Evolutionary conservation across 192 early-diverging fungal species (phyloP), one percentile per base, ranked within the genome.

Genomic region (Dissophora ornata): DNA sequence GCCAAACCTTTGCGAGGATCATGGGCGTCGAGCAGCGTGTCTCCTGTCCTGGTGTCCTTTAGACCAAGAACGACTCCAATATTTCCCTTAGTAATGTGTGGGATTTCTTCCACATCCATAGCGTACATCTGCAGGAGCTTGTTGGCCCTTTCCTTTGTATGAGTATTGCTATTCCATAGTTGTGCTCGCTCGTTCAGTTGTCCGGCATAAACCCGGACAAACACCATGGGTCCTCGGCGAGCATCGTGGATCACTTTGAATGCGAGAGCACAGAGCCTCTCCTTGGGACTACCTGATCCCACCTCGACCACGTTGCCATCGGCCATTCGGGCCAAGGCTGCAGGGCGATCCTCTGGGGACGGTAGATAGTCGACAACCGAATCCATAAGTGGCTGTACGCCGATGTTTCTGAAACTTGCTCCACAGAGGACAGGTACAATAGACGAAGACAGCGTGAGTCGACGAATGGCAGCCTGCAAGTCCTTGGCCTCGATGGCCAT

Each of bases 121-220:
- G 93, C 97, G 62, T 98, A 96, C 91, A 97, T 93, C 57, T 94
- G 93, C 29, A 97, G 68, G 29, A 98, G 59, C 62, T 94, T 94
- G 29, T 86, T 89, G 16, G 88, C 94, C 16, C 94, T 82, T 69
- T 98, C 95, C 57, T 92, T 93, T 13, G 79, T 62, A 42, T 84
- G 82, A 1, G 80, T 85, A 1, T 89, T 87, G 4, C 86, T 87
- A 53, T 93, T 93, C 70, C 92, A 86, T 19, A 95, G 80, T 18
- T 87, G 83, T 32, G 82, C 83, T 3, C 92, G 86, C 30, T 88
- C 79, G n/a, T 90, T 84, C 7, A 98, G 69, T 15, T 61, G 79
- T 28, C 92, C 96, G 1, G 93, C 87, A 65, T 97, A 98, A 3
- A 97, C 92, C 0, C 96, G 84, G 24, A 98, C 92, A 83, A 91